A percentile compares a stretch with the other conserved stretches of the same genome.
These are phyloP conservation scores for Hanseniaspora taiwanica DNA, from an alignment of 805 yeast genomes.

Conservation along the genomic window DNA sequence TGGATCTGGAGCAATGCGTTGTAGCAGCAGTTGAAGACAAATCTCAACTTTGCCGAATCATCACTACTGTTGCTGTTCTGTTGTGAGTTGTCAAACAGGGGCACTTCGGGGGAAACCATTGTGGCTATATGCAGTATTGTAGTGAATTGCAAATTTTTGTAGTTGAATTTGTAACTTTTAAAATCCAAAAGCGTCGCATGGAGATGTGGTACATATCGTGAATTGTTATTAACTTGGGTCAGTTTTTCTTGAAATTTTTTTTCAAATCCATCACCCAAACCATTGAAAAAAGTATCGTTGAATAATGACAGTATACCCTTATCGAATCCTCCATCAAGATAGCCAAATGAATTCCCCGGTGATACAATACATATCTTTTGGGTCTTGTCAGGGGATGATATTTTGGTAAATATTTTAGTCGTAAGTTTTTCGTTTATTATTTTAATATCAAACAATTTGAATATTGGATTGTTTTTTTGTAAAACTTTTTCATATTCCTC, in stretches of 20 bases:
- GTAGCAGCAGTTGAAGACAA: slow-evolving; percentile 21
- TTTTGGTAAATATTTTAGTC: neutral
- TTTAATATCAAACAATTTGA: neutral
- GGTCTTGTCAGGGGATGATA: neutral
- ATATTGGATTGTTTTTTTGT: neutral
- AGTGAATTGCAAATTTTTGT: slow-evolving; percentile 4
- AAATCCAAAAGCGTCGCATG: neutral
- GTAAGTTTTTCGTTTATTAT: neutral
- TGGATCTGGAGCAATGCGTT: slow-evolving; percentile 9
- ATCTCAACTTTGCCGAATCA: slow-evolving; percentile 6
- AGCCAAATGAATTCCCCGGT: slow-evolving; percentile 40
- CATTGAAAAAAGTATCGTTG: neutral
- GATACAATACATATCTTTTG: slow-evolving; percentile 23
- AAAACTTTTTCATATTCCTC: neutral
- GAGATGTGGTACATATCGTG: neutral
- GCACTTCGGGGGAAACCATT: slow-evolving; percentile 16
- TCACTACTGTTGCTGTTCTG: neutral
- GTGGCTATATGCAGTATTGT: slow-evolving; percentile 23
- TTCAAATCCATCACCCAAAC: neutral
- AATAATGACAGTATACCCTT: slow-evolving; percentile 13
- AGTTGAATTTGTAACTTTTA: neutral
- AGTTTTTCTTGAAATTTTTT: neutral
- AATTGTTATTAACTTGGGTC: neutral
- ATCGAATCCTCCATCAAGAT: slow-evolving; percentile 41
- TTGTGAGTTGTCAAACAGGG: slow-evolving; percentile 8